These are phyloP conservation scores for Hypoxylon sp. DNA, from an alignment of 2,329 filamentous ascomycete species.

Conservation along the genomic window DNA sequence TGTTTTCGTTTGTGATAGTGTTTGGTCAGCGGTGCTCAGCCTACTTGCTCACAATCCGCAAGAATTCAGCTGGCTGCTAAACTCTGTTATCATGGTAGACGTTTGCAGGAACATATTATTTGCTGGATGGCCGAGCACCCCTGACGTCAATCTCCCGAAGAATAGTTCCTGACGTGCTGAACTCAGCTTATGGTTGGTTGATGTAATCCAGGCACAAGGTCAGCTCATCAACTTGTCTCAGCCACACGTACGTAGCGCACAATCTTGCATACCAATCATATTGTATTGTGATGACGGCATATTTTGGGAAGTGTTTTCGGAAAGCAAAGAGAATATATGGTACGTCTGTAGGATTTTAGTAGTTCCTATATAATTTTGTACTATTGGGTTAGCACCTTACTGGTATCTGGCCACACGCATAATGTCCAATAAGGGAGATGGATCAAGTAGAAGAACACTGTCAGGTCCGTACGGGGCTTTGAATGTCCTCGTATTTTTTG, in stretches of 20 bases:
- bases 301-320: background rate
- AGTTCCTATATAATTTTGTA: background rate
- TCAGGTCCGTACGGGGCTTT: background rate
- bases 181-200: conserved; percentile 27
- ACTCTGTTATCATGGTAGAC: background rate
- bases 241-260: conserved; percentile 6
- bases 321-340: background rate
- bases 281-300: conserved; percentile 1
- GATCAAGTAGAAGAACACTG: conserved; percentile 1
- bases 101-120: conserved; percentile 8
- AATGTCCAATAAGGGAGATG: conserved; percentile 1
- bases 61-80: background rate
- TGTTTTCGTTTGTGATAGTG: too few species aligned
- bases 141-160: conserved; percentile 35
- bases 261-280: conserved; percentile 1
- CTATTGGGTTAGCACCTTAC: background rate
- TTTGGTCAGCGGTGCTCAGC: background rate
- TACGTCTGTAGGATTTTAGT: too few species aligned
- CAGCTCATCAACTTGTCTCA: conserved; percentile 19
- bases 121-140: conserved; percentile 16
- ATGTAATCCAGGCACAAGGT: conserved; percentile 11
- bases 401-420: background rate
- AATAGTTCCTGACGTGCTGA: conserved; percentile 14
- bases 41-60: background rate
- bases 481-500: conserved; percentile 29